Evolutionary conservation across 495 filamentous ascomycete species (phyloP).

Genomic region (Clohesyomyces aquaticus): DNA sequence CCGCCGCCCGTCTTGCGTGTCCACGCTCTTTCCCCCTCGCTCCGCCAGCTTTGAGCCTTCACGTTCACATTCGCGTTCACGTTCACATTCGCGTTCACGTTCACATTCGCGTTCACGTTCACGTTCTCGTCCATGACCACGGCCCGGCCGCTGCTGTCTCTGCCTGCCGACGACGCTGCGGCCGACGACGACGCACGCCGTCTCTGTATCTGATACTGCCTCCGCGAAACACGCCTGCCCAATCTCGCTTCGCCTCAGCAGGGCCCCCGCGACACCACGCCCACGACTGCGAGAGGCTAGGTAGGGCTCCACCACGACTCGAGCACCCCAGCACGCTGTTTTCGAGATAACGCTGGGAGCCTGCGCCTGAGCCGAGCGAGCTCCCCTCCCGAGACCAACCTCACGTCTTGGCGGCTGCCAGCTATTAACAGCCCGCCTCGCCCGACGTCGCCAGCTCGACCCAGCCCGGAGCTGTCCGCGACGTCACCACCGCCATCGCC

Average conservation of each 20-base stretch:
- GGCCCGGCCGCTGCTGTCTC: too few relatives aligned
- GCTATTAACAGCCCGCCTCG: background rate
- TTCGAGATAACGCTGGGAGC: constrained; percentile 32
- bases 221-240: constrained; percentile 37
- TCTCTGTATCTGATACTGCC: constrained; percentile 24
- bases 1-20: background rate
- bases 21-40: background rate
- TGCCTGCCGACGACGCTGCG: too few relatives aligned
- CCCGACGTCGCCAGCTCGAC: constrained; percentile 5
- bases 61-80: too few relatives aligned
- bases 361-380: too few relatives aligned
- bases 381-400: constrained; percentile 23
- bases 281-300: constrained; percentile 2
- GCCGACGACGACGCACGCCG: background rate
- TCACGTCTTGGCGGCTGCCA: constrained; percentile 18
- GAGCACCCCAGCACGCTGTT: constrained; percentile 1
- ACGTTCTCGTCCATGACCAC: too few relatives aligned
- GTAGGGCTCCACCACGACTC: constrained; percentile 7
- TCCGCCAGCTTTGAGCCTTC: too few relatives aligned
- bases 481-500: constrained; percentile 3
- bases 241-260: constrained; percentile 43
- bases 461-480: background rate
- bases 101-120: too few relatives aligned
- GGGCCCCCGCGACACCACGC: constrained; percentile 18
- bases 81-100: too few relatives aligned